Evolutionary conservation across 306 rosid species (phyloP).

Genomic region (Trichosanthes cucumerina): DNA sequence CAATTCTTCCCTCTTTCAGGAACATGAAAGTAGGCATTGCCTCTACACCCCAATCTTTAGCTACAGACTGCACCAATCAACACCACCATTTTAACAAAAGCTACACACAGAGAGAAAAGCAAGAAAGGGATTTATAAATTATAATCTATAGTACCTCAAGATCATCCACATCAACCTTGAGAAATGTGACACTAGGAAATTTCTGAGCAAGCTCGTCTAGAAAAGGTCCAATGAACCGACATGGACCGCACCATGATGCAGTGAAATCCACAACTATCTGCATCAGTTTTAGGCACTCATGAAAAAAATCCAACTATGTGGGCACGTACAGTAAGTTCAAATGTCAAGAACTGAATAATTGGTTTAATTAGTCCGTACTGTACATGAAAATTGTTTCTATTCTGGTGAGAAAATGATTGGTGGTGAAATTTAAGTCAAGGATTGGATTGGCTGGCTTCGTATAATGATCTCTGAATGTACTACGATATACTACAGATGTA

Average conservation of each 20-base stretch:
- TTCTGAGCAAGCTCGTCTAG: conserved; percentile 67
- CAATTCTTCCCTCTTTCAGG: conserved; percentile 65
- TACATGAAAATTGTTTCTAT: background rate
- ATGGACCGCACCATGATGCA: conserved; percentile 98
- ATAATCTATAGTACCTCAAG: conserved; percentile 39
- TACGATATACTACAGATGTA: background rate
- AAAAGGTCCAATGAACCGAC: conserved; percentile 75
- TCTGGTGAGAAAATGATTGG: background rate
- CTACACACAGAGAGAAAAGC: background rate
- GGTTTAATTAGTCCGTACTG: background rate
- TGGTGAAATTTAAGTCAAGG: background rate
- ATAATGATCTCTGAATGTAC: background rate
- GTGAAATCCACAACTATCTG: conserved; percentile 81
- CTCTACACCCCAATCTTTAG: conserved; percentile 91
- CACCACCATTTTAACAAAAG: background rate
- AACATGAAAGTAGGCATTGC: conserved; percentile 95
- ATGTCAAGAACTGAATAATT: background rate
- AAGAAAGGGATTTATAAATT: background rate
- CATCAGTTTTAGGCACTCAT: conserved; percentile 7
- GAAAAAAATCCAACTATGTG: background rate
- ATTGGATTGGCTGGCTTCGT: background rate
- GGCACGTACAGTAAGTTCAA: background rate
- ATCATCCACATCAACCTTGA: conserved; percentile 87
- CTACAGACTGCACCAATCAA: conserved; percentile 45
- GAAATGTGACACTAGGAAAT: conserved; percentile 39